phyloP scores from a whole-genome alignment of 2,329 filamentous ascomycete genomes.

The Cladobotryum protrusum region DNA sequence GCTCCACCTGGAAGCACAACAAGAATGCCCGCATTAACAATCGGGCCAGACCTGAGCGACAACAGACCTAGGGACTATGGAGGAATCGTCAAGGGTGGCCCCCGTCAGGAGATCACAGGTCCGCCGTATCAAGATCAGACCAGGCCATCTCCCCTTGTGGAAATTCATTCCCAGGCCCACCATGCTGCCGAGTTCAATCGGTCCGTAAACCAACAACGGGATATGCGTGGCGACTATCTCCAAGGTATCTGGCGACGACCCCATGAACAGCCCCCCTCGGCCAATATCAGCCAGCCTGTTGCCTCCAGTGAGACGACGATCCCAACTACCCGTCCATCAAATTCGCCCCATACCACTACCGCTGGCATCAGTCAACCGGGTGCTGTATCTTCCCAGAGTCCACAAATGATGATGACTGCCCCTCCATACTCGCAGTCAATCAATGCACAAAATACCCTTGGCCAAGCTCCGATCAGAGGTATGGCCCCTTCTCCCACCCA shows the following conservation, averaged over 20 bases:
- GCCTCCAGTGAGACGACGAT: slow-evolving; percentile 37
- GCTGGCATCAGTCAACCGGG: slow-evolving; percentile 50
- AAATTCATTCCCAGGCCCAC: slow-evolving; percentile 79
- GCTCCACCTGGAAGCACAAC: slow-evolving; percentile 56
- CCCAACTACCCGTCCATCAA: slow-evolving; percentile 47
- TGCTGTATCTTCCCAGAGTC: slow-evolving; percentile 55
- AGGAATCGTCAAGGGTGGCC: slow-evolving; percentile 67
- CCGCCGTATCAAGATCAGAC: slow-evolving; percentile 83
- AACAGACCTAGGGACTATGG: slow-evolving; percentile 75
- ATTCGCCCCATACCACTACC: slow-evolving; percentile 52
- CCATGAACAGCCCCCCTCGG: slow-evolving; percentile 64
- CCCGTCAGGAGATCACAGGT: slow-evolving; percentile 83
- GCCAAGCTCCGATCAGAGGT: slow-evolving; percentile 65
- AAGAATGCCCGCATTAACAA: slow-evolving; percentile 78
- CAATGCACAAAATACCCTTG: slow-evolving; percentile 64
- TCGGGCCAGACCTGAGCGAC: slow-evolving; percentile 71
- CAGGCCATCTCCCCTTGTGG: slow-evolving; percentile 65
- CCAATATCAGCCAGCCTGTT: slow-evolving; percentile 41
- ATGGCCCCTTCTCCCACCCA: slow-evolving; percentile 51
- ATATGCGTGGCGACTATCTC: slow-evolving; percentile 71
- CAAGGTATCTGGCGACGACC: slow-evolving; percentile 76
- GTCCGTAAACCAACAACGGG: slow-evolving; percentile 70
- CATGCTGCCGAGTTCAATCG: slow-evolving; percentile 91
- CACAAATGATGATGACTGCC: slow-evolving; percentile 60
- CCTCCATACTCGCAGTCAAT: slow-evolving; percentile 64